Percentiles rank a stretch among this genome's conserved stretches.
These are phyloP conservation scores for Naganishia friedmannii DNA, from an alignment of 768 basidiomycete species.

Conservation along the genomic window DNA sequence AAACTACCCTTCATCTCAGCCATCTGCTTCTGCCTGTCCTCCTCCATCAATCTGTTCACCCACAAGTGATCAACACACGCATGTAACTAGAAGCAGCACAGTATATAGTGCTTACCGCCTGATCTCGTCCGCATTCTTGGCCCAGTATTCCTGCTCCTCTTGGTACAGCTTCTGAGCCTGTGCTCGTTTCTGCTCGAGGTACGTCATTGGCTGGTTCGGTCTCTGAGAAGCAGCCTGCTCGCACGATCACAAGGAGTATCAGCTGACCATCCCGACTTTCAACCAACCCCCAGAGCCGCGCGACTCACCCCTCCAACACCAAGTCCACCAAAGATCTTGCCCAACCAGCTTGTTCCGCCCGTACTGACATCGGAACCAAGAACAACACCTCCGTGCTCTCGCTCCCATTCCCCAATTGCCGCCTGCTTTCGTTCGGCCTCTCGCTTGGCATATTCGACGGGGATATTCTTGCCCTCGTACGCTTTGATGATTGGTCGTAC, in stretches of 20 bases:
- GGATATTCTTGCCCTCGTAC: conserved; percentile 83
- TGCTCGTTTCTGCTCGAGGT: conserved; percentile 51
- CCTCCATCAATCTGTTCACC: conserved; percentile 48
- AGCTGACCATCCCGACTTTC: not conserved
- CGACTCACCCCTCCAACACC: conserved; percentile 46
- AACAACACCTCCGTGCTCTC: conserved; percentile 47
- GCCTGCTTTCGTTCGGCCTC: conserved; percentile 77
- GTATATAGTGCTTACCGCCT: conserved; percentile 39
- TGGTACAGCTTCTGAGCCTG: conserved; percentile 49
- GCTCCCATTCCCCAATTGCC: conserved; percentile 78
- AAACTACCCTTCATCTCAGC: conserved; percentile 51
- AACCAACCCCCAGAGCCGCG: too few relatives aligned
- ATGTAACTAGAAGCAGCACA: not conserved
- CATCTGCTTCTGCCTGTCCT: conserved; percentile 51
- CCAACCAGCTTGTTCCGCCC: conserved; percentile 41
- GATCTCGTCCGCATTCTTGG: conserved; percentile 50
- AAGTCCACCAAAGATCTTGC: conserved; percentile 45
- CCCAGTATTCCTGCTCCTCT: conserved; percentile 51
- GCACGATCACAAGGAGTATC: not conserved
- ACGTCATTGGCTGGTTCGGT: conserved; percentile 50
- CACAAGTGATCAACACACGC: not conserved
- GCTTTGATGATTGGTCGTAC: conserved; percentile 81
- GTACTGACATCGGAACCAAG: conserved; percentile 36
- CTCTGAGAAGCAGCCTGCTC: conserved; percentile 38
- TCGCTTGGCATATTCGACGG: conserved; percentile 79